Evolutionary conservation across 176 grass and related monocot species (phyloP).

Genomic region (Bolboschoenus planiculmis): DNA sequence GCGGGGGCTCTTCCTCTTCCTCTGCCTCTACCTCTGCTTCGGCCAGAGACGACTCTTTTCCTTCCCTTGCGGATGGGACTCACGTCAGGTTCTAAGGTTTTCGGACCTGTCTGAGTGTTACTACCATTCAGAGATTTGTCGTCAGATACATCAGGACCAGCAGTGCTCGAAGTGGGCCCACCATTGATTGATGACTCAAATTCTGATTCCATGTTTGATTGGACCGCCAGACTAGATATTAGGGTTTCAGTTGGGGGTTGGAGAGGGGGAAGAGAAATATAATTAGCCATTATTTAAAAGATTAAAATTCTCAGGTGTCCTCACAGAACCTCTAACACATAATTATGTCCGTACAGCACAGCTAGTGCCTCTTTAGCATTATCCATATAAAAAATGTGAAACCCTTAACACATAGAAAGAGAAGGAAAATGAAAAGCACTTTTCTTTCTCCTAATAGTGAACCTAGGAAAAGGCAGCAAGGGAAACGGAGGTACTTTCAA

Average conservation of each 20-base stretch:
- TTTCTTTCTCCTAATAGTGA: not conserved
- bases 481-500: not conserved
- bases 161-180: slow-evolving; percentile 48
- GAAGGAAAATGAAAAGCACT: not conserved
- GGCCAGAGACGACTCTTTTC: slow-evolving; percentile 36
- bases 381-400: not conserved
- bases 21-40: slow-evolving; percentile 30
- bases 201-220: slow-evolving; percentile 47
- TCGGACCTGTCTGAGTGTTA: not conserved
- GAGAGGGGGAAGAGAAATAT: not conserved
- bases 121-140: not conserved
- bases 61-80: slow-evolving; percentile 22
- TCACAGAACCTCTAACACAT: not conserved
- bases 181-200: slow-evolving; percentile 46
- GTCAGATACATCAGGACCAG: slow-evolving; percentile 11
- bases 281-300: not conserved
- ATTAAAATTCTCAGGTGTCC: not conserved
- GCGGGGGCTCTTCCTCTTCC: not conserved
- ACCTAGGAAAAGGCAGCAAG: not conserved
- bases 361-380: not conserved
- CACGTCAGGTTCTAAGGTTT: slow-evolving; percentile 10
- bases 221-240: slow-evolving; percentile 37
- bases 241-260: not conserved
- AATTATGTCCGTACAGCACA: not conserved
- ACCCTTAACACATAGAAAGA: not conserved